Percentiles rank a stretch among this genome's conserved stretches.
phyloP scores from a whole-genome alignment of 2,329 filamentous ascomycete genomes.

The Graphilbum ipis-grandicollis region DNA sequence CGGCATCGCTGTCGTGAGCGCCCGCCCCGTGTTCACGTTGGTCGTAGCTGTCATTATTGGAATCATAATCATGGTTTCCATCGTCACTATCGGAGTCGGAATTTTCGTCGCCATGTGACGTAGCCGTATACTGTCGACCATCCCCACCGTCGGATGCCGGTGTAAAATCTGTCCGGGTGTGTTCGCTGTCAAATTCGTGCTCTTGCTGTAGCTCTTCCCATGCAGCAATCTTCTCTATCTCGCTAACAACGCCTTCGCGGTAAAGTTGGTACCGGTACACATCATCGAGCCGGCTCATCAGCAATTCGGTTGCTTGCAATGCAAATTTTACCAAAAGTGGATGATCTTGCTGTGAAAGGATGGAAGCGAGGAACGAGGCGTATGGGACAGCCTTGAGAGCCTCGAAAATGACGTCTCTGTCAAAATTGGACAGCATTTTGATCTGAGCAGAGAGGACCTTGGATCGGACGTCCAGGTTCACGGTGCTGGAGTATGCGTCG shows the following conservation, averaged over 20 bases:
- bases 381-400: constrained; percentile 79
- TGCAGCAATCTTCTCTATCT: constrained; percentile 66
- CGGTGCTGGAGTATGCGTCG: constrained; percentile 92
- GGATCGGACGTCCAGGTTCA: constrained; percentile 85
- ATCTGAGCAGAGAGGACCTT: constrained; percentile 91
- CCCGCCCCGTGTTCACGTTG: constrained; percentile 6
- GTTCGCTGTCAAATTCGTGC: not conserved
- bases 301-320: constrained; percentile 73
- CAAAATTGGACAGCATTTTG: constrained; percentile 95
- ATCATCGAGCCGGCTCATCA: constrained; percentile 66
- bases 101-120: constrained; percentile 9
- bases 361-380: constrained; percentile 86
- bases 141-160: not conserved
- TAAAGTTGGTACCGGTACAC: constrained; percentile 96
- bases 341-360: constrained; percentile 90
- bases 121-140: constrained; percentile 4
- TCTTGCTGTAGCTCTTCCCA: constrained; percentile 15
- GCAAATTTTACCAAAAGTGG: constrained; percentile 71
- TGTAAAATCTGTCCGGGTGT: not conserved
- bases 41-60: not conserved
- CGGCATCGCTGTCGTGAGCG: constrained; percentile 11
- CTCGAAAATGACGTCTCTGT: constrained; percentile 67
- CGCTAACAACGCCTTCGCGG: constrained; percentile 83
- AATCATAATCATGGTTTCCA: not conserved
- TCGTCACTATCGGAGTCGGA: not conserved